Percentiles rank a stretch among this genome's conserved stretches.
Conservation (phyloP, 345 rosid genomes). For the Hibiscus mutabilis region DNA sequence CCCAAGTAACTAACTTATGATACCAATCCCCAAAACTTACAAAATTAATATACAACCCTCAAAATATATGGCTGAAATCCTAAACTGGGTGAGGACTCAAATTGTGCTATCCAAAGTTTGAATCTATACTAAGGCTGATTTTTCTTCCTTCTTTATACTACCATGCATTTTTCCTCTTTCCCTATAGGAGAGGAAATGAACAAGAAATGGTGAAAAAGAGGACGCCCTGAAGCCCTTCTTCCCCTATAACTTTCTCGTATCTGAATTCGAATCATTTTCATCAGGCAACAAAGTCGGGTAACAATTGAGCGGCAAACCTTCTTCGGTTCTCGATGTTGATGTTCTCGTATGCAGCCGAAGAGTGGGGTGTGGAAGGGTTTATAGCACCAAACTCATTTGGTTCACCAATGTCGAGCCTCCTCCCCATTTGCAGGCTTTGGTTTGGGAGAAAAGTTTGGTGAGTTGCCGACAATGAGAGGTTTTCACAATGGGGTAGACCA, state of each 20-base stretch:
- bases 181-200: neutral
- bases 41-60: slow-evolving; percentile 82
- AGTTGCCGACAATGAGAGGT: slow-evolving; percentile 58
- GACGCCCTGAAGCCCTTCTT: neutral
- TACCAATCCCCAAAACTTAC: slow-evolving; percentile 67
- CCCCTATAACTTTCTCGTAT: neutral
- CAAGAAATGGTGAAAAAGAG: slow-evolving; percentile 27
- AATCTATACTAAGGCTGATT: slow-evolving; percentile 45
- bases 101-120: slow-evolving; percentile 36
- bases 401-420: slow-evolving; percentile 76
- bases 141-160: slow-evolving; percentile 32
- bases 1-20: slow-evolving; percentile 34
- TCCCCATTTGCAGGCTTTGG: slow-evolving; percentile 73
- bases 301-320: slow-evolving; percentile 81
- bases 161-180: slow-evolving; percentile 23
- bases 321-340: slow-evolving; percentile 78
- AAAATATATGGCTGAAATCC: slow-evolving; percentile 56
- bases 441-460: slow-evolving; percentile 73
- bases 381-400: slow-evolving; percentile 57
- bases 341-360: slow-evolving; percentile 60
- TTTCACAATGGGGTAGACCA: slow-evolving; percentile 87
- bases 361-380: slow-evolving; percentile 44
- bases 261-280: neutral
- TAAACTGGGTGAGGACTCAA: slow-evolving; percentile 41
- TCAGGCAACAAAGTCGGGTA: slow-evolving; percentile 91